Evolutionary conservation across 805 yeast genomes (phyloP).

Genomic region (Candida xiaguanensis): DNA sequence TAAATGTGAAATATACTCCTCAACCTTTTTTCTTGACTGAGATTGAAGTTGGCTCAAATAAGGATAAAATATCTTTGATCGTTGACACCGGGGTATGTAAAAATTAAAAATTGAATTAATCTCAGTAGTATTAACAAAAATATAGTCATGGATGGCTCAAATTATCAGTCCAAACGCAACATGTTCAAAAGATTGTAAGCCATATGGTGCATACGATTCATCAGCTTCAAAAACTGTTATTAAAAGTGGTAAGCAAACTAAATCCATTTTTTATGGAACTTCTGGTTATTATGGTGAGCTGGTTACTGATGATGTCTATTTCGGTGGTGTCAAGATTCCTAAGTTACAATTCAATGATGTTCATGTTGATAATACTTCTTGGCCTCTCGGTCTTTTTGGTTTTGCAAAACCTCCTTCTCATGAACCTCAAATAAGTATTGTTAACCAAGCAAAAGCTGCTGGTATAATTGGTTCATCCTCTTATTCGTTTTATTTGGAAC

Average conservation of each 20-base stretch:
- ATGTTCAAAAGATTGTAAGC: background rate
- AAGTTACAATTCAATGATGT: slow-evolving; percentile 1
- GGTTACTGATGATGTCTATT: slow-evolving; percentile 2
- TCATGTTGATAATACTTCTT: background rate
- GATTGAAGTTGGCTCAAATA: slow-evolving; percentile 4
- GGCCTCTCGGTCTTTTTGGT: slow-evolving; percentile 1
- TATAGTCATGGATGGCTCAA: slow-evolving; percentile 3
- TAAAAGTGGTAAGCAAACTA: background rate
- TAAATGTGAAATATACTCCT: background rate
- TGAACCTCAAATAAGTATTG: background rate
- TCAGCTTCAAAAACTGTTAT: background rate
- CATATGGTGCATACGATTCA: slow-evolving; percentile 1
- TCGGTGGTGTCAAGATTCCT: slow-evolving; percentile 1
- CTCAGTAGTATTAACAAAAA: no score
- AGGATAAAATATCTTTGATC: background rate
- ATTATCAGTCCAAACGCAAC: background rate
- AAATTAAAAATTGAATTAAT: background rate
- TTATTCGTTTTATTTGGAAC: background rate
- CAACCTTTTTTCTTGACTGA: background rate
- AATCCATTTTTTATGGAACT: background rate
- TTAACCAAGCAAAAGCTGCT: background rate
- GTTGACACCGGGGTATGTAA: slow-evolving; percentile 3
- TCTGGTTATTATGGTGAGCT: background rate
- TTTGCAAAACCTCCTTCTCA: background rate
- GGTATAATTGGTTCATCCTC: slow-evolving; percentile 1